Evolutionary conservation across 2,329 filamentous ascomycete genomes (phyloP), one percentile per base, ranked within the genome.

Genomic region (Allantophomopsis cytisporea): DNA sequence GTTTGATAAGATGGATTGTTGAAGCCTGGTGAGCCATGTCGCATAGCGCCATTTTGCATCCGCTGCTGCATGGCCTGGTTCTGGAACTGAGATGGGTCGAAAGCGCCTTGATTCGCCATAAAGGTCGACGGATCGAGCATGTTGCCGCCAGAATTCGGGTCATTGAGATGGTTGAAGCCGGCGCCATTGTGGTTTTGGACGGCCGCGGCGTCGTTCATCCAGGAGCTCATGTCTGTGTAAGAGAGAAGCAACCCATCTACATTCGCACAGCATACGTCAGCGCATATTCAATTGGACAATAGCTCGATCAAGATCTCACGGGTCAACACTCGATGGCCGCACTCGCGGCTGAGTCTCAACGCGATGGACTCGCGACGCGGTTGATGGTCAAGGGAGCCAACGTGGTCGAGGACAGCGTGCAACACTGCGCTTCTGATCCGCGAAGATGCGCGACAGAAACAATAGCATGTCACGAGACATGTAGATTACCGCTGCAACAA

Each of bases 11-110:
- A 73, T 44, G 81, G 74, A 54, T 83, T 83, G 54, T 81, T 73
- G 59, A 84, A 89, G 43, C 77, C 77, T 35, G 83, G 83, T 39
- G 85, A 88, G 44, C 77, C 78, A 61, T 86, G 88, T 69, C 85
- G 84, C 68, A 83, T 80, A 53, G 71, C 76, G 63, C 84, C 82
- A 65, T 89, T 91, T 58, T 84, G 83, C 73, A 89, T 82, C 54
- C 69, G 67, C 51, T 63, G 61, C 40, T 57, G 57, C 17, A 57
- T 45, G 46, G 73, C 70, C 39, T 63, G 64, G 50, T 72, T 76
- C 44, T 59, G 60, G 56, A 54, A 62, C 52, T 54, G 66, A 49
- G 57, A 59, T 35, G 68, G 66, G 58, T 74, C 78, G 61, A 77
- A 80, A 57, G 75, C 73, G 54, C 56, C 53, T 48, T 65, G 58